Percentiles rank a stretch among this genome's conserved stretches.
phyloP scores from a whole-genome alignment of 2,329 filamentous ascomycete species.

The Aureobasidium sp. region DNA sequence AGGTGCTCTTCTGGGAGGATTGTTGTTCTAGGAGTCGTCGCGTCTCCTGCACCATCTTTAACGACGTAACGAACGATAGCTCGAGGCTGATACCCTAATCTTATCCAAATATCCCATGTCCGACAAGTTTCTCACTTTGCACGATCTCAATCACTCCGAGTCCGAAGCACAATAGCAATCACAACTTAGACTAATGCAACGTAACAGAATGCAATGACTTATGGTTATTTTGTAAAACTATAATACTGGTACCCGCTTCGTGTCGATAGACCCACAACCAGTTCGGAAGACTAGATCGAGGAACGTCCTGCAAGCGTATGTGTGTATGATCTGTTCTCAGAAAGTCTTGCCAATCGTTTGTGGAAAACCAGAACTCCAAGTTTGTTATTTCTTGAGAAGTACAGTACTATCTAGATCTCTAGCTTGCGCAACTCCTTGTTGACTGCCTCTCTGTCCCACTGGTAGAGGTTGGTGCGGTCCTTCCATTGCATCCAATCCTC shows the following conservation, averaged over 20 bases:
- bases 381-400: background rate
- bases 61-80: background rate
- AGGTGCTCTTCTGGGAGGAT: conserved; percentile 38
- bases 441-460: background rate
- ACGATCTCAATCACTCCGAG: background rate
- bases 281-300: too few relatives aligned
- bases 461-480: background rate
- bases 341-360: too few relatives aligned
- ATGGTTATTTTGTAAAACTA: too few relatives aligned
- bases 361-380: background rate
- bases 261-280: background rate
- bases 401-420: background rate
- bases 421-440: background rate
- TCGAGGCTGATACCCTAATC: background rate
- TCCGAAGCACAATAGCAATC: background rate
- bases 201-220: too few relatives aligned
- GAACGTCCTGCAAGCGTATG: too few relatives aligned
- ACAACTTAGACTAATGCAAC: background rate
- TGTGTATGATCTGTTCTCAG: too few relatives aligned
- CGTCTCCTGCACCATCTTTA: background rate
- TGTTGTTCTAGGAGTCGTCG: conserved; percentile 4
- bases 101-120: background rate
- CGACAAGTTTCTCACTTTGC: background rate
- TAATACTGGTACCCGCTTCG: too few relatives aligned
- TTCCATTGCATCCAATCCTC: background rate